Evolutionary conservation across 306 rosid species (phyloP).

Genomic region (Casuarina glauca): DNA sequence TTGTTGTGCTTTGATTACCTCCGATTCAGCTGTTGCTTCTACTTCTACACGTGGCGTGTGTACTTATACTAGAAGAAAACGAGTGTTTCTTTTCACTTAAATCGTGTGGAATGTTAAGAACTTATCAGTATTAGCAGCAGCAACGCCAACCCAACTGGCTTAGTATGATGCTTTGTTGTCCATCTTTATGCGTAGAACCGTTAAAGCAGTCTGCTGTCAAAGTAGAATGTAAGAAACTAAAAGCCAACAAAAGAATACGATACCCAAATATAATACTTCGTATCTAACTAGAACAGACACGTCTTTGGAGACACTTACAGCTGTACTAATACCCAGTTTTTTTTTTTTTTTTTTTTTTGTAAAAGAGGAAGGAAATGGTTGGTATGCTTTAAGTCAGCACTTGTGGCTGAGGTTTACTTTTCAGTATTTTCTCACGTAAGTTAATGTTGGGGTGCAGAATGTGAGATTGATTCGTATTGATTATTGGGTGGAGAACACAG

Average conservation of each 20-base stretch:
- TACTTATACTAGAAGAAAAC: too few relatives aligned
- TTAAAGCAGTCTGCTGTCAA: background rate
- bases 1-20: background rate
- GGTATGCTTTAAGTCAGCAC: background rate
- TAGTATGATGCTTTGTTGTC: background rate
- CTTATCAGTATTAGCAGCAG: background rate
- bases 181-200: background rate
- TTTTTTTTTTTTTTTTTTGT: background rate
- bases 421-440: constrained; percentile 69
- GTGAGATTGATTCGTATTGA: constrained; percentile 77
- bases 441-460: constrained; percentile 89
- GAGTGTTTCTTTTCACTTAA: background rate
- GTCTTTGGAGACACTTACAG: background rate
- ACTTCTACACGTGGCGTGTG: background rate
- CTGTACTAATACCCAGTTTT: background rate
- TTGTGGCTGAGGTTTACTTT: constrained; percentile 49
- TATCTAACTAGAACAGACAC: background rate
- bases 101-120: background rate
- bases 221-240: background rate
- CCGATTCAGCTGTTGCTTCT: background rate
- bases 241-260: background rate
- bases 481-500: constrained; percentile 89
- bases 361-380: background rate
- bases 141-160: background rate
- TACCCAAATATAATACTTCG: background rate